Conservation (phyloP, 768 basidiomycete genomes). For the Lactifluus rugatus region DNA sequence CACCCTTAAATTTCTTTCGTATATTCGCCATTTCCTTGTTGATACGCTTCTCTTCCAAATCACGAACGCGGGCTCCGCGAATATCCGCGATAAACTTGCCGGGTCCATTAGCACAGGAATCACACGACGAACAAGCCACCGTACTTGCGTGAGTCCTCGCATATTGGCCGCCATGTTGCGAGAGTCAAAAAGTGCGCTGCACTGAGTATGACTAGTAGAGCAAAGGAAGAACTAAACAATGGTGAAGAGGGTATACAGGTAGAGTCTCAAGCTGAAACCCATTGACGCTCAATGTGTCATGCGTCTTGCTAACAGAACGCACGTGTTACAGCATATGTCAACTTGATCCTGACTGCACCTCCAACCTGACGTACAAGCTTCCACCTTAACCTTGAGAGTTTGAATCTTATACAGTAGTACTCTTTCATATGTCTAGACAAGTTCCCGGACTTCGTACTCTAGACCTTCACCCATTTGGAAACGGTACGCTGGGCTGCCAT, state of each 20-base stretch:
- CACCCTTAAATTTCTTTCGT: conserved; percentile 96
- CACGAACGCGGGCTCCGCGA: conserved; percentile 90
- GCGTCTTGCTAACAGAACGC: not conserved
- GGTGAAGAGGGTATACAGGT: not conserved
- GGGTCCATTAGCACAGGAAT: conserved; percentile 7
- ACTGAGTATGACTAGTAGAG: conserved; percentile 10
- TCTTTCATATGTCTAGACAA: no score
- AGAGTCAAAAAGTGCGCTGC: not conserved
- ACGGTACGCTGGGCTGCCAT: no score
- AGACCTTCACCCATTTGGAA: no score
- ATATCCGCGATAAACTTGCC: conserved; percentile 96
- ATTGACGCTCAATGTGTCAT: not conserved
- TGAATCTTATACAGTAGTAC: no score
- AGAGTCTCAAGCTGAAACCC: not conserved
- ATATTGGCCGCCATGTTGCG: conserved; percentile 74
- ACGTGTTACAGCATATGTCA: no score
- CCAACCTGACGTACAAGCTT: no score
- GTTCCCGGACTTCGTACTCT: no score
- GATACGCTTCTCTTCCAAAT: conserved; percentile 96
- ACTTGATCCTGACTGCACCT: no score
- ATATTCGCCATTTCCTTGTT: conserved; percentile 99
- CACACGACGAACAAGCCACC: conserved; percentile 19
- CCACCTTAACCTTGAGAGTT: no score
- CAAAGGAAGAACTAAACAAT: not conserved
- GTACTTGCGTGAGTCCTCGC: conserved; percentile 87